Evolutionary conservation across 2,329 filamentous ascomycete genomes (phyloP).

Genomic region (Aspergillus fumigatiaffinis): DNA sequence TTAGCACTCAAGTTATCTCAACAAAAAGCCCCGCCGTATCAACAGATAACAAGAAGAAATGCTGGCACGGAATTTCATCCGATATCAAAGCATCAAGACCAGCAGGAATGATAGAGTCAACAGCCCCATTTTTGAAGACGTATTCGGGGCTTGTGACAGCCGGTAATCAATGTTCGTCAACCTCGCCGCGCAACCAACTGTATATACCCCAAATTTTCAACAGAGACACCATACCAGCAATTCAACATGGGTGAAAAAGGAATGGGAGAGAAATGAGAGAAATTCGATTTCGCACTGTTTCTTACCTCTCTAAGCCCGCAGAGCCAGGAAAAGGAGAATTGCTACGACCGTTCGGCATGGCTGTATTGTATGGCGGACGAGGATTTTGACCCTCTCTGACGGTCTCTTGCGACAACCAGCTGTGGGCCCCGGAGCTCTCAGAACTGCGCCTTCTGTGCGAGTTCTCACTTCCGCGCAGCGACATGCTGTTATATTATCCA

Average conservation of each 20-base stretch:
- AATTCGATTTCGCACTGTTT: constrained; percentile 1
- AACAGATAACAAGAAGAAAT: neutral
- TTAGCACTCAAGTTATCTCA: constrained; percentile 7
- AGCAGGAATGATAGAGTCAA: neutral
- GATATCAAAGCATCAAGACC: neutral
- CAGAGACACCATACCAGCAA: neutral
- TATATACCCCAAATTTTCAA: neutral
- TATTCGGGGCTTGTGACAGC: neutral
- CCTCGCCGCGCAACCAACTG: neutral
- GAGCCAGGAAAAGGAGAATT: constrained; percentile 24
- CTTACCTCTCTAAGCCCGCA: constrained; percentile 32
- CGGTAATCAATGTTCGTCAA: neutral
- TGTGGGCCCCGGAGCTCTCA: constrained; percentile 37
- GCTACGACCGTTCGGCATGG: constrained; percentile 22
- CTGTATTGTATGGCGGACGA: constrained; percentile 17
- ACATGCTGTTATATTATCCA: constrained; percentile 26
- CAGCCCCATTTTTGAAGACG: neutral
- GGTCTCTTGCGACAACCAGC: constrained; percentile 39
- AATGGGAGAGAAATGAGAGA: neutral
- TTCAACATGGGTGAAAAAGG: neutral
- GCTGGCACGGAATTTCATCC: neutral
- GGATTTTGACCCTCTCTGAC: constrained; percentile 28
- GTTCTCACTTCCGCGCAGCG: constrained; percentile 29
- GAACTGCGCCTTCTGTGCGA: constrained; percentile 37
- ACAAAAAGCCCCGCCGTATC: neutral